Conservation (phyloP, 2,329 filamentous ascomycete genomes). For the Phialemoniopsis sp. region DNA sequence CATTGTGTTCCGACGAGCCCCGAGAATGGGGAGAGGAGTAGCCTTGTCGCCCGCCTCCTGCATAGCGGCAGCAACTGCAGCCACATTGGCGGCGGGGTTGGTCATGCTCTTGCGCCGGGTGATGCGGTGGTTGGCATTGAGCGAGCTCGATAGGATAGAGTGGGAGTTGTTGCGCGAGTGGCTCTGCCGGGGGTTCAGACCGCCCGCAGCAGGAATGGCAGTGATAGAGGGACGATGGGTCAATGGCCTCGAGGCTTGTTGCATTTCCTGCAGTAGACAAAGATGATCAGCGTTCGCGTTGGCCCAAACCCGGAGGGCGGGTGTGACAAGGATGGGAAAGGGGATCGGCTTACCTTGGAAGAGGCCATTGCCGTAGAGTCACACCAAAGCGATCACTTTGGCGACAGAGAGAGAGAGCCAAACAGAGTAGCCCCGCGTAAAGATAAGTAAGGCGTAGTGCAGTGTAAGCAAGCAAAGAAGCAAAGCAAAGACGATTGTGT, state of each 20-base stretch:
- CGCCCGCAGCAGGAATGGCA: constrained; percentile 51
- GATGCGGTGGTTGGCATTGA: constrained; percentile 80
- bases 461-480: neutral
- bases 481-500: constrained; percentile 1
- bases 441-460: neutral
- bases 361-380: constrained; percentile 52
- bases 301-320: neutral
- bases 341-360: constrained; percentile 47
- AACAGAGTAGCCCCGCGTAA: constrained; percentile 8
- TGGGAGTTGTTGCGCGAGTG: constrained; percentile 77
- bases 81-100: constrained; percentile 66
- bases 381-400: constrained; percentile 10
- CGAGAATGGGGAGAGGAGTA: constrained; percentile 52
- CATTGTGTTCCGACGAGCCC: constrained; percentile 62
- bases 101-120: constrained; percentile 93
- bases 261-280: constrained; percentile 50
- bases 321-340: constrained; percentile 6
- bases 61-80: constrained; percentile 70
- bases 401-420: constrained; percentile 8
- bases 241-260: constrained; percentile 63
- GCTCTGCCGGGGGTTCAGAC: constrained; percentile 54
- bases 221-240: constrained; percentile 58
- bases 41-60: constrained; percentile 60
- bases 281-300: constrained; percentile 31
- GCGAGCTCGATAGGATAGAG: constrained; percentile 70